Evolutionary conservation across 2,329 filamentous ascomycete genomes (phyloP), one percentile per base, ranked within the genome.

Genomic region (Trichoderma simmonsii): DNA sequence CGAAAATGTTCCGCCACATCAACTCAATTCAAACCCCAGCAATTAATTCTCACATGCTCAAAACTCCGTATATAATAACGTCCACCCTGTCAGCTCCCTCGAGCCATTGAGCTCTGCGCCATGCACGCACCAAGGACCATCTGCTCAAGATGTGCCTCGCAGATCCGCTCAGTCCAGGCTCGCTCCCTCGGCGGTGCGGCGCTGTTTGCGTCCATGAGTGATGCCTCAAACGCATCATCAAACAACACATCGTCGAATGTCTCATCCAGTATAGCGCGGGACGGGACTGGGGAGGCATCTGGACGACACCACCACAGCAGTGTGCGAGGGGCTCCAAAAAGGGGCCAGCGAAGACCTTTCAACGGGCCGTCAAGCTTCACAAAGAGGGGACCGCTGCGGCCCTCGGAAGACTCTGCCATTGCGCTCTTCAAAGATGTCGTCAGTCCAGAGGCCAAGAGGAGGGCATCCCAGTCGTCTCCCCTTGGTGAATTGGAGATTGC

Each of bases 341-440:
- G 34, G 8, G 14, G 36, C 6, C 30, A 54, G 3, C 24, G 62
- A 26, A 71, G 63, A 18, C 12, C 6, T 54, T 61, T 28, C 24
- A 32, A 28, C 54, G 57, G 67, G 12, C 64, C 71, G 12, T 9
- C 71, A 24, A 28, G 62, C 21, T 74, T 71, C 26, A 28, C 61
- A 14, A 43, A 43, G 69, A 65, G 26, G 34, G 73, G 6, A 59
- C 71, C 14, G 28, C 48, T 69, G 5, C 75, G 65, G 11, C 11
- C 62, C 6, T 36, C 72, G 0, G 70, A 76, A 43, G 78, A 78
- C 9, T 72, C 78, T 5, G 78, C 80, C 30, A 57, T 82, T 48
- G 80, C 78, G 1, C 72, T 82, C 18, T 82, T 82, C 77, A 80
- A 81, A 60, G 79, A 82, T 14, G 80, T 82, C n/a, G 79, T 81